Conservation (phyloP, 1,284 basidiomycete genomes). For the Pterula multifida region DNA sequence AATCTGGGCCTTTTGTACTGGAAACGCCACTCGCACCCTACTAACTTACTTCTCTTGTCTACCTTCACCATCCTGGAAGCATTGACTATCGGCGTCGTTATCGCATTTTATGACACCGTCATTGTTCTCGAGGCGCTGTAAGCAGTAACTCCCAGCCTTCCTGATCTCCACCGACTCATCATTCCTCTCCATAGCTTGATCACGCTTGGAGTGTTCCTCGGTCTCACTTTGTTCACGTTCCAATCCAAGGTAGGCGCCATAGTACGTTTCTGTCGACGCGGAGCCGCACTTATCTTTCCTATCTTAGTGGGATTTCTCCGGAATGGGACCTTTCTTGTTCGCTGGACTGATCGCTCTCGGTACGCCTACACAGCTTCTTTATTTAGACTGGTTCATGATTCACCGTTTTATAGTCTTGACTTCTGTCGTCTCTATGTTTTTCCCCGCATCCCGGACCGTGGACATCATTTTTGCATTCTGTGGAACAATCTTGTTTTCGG, state of each 20-base stretch:
- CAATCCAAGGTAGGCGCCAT: slow-evolving; percentile 56
- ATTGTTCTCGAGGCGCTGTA: slow-evolving; percentile 80
- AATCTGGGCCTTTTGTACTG: slow-evolving; percentile 72
- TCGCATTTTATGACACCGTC: slow-evolving; percentile 65
- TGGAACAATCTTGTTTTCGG: slow-evolving; percentile 77
- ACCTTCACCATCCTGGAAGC: slow-evolving; percentile 75
- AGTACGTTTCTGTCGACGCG: not conserved
- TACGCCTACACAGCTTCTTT: slow-evolving; percentile 29
- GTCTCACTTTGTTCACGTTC: slow-evolving; percentile 77
- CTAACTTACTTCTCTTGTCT: slow-evolving; percentile 69
- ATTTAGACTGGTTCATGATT: not conserved
- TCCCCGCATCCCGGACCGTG: slow-evolving; percentile 68
- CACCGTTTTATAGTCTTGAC: slow-evolving; percentile 44
- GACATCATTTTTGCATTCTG: slow-evolving; percentile 70
- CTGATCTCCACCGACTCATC: slow-evolving; percentile 6
- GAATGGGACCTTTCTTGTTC: slow-evolving; percentile 78
- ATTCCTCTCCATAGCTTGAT: slow-evolving; percentile 43
- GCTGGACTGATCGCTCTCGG: slow-evolving; percentile 61
- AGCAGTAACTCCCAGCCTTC: slow-evolving; percentile 16
- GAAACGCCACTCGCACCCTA: slow-evolving; percentile 79
- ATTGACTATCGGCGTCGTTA: slow-evolving; percentile 65
- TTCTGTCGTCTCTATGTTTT: slow-evolving; percentile 65
- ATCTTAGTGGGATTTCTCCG: slow-evolving; percentile 72
- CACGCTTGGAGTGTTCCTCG: slow-evolving; percentile 79
- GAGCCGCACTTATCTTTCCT: not conserved